Evolutionary conservation across 2,329 filamentous ascomycete species (phyloP).

Genomic region (Neopestalotiopsis rosae): DNA sequence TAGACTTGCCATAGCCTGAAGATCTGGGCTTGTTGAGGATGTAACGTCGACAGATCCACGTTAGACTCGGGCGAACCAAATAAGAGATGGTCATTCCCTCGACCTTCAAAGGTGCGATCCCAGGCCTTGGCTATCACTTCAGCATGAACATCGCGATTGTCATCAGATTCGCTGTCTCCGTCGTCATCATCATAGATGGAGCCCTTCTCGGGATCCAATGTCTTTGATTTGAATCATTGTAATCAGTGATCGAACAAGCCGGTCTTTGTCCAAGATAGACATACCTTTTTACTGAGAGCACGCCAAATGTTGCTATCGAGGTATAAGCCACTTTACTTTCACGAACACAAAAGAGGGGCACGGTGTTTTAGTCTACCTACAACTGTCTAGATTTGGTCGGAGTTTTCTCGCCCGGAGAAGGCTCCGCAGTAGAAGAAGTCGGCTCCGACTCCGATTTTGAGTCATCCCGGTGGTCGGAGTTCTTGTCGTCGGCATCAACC

Average conservation of each 20-base stretch:
- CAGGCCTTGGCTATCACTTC: slow-evolving; percentile 49
- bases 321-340: background rate
- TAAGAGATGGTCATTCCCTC: slow-evolving; percentile 57
- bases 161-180: slow-evolving; percentile 36
- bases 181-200: slow-evolving; percentile 28
- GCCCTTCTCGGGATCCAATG: background rate
- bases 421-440: slow-evolving; percentile 25
- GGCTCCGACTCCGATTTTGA: slow-evolving; percentile 23
- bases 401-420: slow-evolving; percentile 22
- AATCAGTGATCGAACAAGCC: slow-evolving; percentile 21
- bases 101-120: slow-evolving; percentile 42
- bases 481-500: slow-evolving; percentile 20
- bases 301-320: slow-evolving; percentile 50
- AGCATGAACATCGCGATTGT: slow-evolving; percentile 37
- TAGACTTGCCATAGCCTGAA: slow-evolving; percentile 63
- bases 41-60: slow-evolving; percentile 54
- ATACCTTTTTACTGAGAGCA: slow-evolving; percentile 48
- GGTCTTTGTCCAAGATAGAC: slow-evolving; percentile 18
- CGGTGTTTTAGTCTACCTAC: slow-evolving; percentile 31
- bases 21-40: slow-evolving; percentile 51
- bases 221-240: background rate
- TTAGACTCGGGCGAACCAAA: slow-evolving; percentile 50
- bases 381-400: slow-evolving; percentile 32
- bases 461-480: slow-evolving; percentile 31
- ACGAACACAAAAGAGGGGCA: background rate